Conservation (phyloP, 768 basidiomycete species). For the Sistotremastrum suecicum region DNA sequence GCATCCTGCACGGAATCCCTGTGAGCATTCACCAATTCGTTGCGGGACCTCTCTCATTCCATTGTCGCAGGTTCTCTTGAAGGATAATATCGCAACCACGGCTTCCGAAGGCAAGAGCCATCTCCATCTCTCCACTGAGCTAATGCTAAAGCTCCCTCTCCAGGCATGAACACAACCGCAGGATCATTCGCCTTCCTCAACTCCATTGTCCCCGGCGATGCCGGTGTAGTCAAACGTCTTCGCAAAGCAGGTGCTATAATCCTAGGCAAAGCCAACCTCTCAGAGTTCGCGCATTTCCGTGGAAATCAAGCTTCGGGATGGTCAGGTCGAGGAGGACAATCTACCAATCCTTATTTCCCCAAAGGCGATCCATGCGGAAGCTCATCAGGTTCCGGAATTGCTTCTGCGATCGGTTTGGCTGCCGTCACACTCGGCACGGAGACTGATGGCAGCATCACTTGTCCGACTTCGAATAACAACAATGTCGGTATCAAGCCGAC, state of each 20-base stretch:
- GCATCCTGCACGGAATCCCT: conserved; percentile 40
- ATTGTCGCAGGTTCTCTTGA: conserved; percentile 22
- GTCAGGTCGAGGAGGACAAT: conserved; percentile 43
- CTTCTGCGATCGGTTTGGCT: conserved; percentile 36
- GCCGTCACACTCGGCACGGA: conserved; percentile 32
- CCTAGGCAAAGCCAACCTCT: conserved; percentile 43
- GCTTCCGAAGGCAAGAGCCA: conserved; percentile 17
- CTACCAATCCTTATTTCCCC: conserved; percentile 34
- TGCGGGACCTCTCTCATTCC: background rate
- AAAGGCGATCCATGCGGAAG: conserved; percentile 42
- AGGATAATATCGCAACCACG: conserved; percentile 28
- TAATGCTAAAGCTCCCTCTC: conserved; percentile 1
- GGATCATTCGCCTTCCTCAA: background rate
- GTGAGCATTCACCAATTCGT: too few relatives aligned
- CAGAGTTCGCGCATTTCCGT: conserved; percentile 38
- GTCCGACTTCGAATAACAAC: conserved; percentile 38
- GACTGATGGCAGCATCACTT: conserved; percentile 41
- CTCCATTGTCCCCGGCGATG: conserved; percentile 20
- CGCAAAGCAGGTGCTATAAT: conserved; percentile 13
- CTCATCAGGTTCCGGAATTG: conserved; percentile 44
- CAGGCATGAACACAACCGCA: background rate
- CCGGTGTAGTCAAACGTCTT: conserved; percentile 9
- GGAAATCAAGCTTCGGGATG: conserved; percentile 34
- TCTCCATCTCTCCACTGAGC: background rate
- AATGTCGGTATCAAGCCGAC: conserved; percentile 48